Evolutionary conservation across 2,329 filamentous ascomycete genomes (phyloP), one percentile per base, ranked within the genome.

Genomic region (Chaetoscypha palmicola): DNA sequence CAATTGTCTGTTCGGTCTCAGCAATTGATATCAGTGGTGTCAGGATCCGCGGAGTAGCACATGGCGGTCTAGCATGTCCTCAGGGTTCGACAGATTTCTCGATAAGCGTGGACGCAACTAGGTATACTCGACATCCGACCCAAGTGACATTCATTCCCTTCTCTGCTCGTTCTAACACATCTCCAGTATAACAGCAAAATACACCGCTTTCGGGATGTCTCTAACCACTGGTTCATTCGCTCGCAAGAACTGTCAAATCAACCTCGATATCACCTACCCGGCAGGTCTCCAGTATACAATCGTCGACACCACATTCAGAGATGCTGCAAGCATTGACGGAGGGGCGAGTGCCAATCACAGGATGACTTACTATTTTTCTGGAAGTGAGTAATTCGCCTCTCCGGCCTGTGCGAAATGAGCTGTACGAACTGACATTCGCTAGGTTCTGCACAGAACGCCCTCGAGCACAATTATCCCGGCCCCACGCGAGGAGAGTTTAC

Each of bases 181-280:
- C n/a, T 14, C 9, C 8, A 40, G 38, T 17, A 40, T 40, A 32
- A 40, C 38, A 10, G 21, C 28, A 40, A 30, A 32, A 32, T 40
- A 32, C 24, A 40, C 26, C 12, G 26, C 38, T 12, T 40, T 40
- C 17, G 19, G 12, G 5, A 11, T 40, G 5, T 31, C 26, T n/a
- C 20, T 19, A 11, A 14, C 16, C 4, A 40, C 5, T 19, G 20
- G 24, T 7, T 19, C 12, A 12, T 33, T 31, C 20, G 16, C 26
- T n/a, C 31, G 41, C 8, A 48, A 45, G 24, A 40, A 38, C 8
- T 48, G 46, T 23, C 41, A 41, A 24, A 35, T 48, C 24, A 48
- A 44, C 28, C 20, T 48, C 5, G 26, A 38, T 35, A 33, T 48
- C 3, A n/a, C 24, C 11, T 48, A 48, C 19, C 41, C 46, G 2